These are phyloP conservation scores for Euclidium syriacum DNA, from an alignment of 345 rosid species.

Conservation along the genomic window DNA sequence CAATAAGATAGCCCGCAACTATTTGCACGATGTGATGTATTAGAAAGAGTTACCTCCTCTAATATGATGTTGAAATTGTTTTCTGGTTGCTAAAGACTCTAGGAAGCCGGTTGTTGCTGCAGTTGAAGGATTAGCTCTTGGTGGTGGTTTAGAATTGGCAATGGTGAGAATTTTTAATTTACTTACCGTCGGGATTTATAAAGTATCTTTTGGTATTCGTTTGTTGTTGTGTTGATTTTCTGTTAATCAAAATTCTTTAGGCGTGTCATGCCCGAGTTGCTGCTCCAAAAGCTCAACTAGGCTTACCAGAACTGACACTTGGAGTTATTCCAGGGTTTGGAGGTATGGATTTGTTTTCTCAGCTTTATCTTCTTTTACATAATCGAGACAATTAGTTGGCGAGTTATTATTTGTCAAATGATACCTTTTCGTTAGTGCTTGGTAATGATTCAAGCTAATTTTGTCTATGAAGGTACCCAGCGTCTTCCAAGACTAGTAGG, in stretches of 20 bases:
- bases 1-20: neutral
- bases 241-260: conserved; percentile 29
- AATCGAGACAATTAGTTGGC: neutral
- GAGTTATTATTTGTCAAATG: neutral
- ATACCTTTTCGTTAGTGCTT: neutral
- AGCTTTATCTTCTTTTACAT: neutral
- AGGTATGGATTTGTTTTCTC: conserved; percentile 43
- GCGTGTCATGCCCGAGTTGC: conserved; percentile 93
- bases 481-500: conserved; percentile 96
- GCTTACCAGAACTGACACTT: conserved; percentile 84
- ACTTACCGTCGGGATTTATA: neutral
- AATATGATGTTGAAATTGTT: conserved; percentile 20
- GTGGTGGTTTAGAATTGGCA: conserved; percentile 94
- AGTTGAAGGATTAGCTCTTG: conserved; percentile 92
- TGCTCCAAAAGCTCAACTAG: conserved; percentile 72
- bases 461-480: conserved; percentile 70
- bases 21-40: neutral
- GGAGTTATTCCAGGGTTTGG: conserved; percentile 95
- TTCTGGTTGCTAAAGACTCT: conserved; percentile 43
- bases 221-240: neutral
- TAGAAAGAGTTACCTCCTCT: too few species aligned
- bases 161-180: conserved; percentile 46
- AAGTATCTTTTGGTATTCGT: neutral
- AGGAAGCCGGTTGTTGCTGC: conserved; percentile 97
- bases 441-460: neutral